Evolutionary conservation across 805 yeast species (phyloP).

Genomic region (Spathaspora passalidarum): DNA sequence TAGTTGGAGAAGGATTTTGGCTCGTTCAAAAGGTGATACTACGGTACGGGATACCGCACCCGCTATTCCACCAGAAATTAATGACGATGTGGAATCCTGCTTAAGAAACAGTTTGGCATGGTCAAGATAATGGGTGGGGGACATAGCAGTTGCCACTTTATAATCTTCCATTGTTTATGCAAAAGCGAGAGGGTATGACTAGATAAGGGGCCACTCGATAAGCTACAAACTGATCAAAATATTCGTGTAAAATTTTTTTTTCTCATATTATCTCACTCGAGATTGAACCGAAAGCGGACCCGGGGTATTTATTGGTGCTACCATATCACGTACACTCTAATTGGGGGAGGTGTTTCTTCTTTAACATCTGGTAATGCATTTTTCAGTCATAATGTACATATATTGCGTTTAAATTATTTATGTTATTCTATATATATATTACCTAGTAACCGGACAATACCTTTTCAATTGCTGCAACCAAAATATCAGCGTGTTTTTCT

Average conservation of each 20-base stretch:
- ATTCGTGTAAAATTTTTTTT: not conserved
- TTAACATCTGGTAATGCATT: too few relatives aligned
- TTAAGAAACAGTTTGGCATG: slow-evolving; percentile 24
- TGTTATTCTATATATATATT: not conserved
- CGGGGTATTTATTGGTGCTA: not conserved
- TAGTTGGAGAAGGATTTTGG: slow-evolving; percentile 85
- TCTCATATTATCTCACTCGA: too few relatives aligned
- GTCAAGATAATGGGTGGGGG: not conserved
- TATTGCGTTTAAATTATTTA: not conserved
- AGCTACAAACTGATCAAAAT: not conserved
- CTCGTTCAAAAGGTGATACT: slow-evolving; percentile 93
- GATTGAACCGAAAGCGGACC: not conserved
- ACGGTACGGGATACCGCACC: slow-evolving; percentile 86
- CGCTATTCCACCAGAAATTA: slow-evolving; percentile 70
- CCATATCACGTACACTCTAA: not conserved
- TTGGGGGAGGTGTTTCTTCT: too few relatives aligned
- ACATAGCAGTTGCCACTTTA: not conserved
- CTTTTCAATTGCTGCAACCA: slow-evolving; percentile 43
- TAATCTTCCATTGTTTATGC: not conserved
- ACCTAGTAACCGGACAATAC: slow-evolving; percentile 31
- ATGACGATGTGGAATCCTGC: slow-evolving; percentile 57
- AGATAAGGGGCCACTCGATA: not conserved
- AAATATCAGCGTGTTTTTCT: slow-evolving; percentile 73
- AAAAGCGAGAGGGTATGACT: not conserved
- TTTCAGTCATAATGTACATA: too few relatives aligned